Evolutionary conservation across 2,329 filamentous ascomycete species (phyloP).

Genomic region (Hypoxylon sp.): DNA sequence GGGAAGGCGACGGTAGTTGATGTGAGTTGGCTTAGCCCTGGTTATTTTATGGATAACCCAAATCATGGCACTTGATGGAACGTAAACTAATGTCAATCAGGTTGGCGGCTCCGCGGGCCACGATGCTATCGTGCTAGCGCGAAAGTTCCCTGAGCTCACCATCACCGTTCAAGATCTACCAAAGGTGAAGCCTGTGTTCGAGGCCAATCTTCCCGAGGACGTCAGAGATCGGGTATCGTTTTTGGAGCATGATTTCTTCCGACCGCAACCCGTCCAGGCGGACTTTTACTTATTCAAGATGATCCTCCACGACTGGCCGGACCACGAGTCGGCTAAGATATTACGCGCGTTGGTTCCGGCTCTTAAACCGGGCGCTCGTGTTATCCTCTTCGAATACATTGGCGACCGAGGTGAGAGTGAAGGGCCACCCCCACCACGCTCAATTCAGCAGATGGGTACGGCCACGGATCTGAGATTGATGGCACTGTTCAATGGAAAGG

Average conservation of each 20-base stretch:
- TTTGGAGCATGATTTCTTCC: slow-evolving; percentile 56
- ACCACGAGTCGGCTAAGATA: slow-evolving; percentile 57
- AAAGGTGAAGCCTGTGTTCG: slow-evolving; percentile 53
- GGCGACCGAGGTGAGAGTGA: slow-evolving; percentile 51
- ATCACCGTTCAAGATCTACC: slow-evolving; percentile 61
- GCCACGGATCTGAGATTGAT: slow-evolving; percentile 64
- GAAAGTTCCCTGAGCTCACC: slow-evolving; percentile 56
- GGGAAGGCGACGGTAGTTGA: slow-evolving; percentile 57
- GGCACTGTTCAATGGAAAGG: slow-evolving; percentile 62
- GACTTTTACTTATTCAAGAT: slow-evolving; percentile 66
- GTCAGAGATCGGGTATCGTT: slow-evolving; percentile 54
- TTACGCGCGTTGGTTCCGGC: slow-evolving; percentile 58
- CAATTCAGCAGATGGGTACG: slow-evolving; percentile 56
- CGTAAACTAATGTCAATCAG: slow-evolving; percentile 43
- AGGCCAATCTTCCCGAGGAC: slow-evolving; percentile 53
- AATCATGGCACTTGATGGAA: background rate
- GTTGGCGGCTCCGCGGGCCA: slow-evolving; percentile 60
- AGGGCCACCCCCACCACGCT: slow-evolving; percentile 50
- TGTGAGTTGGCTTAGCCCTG: slow-evolving; percentile 49
- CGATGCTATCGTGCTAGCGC: slow-evolving; percentile 57
- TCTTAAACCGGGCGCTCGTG: slow-evolving; percentile 58
- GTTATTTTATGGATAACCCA: background rate
- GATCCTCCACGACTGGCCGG: slow-evolving; percentile 69
- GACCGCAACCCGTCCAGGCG: slow-evolving; percentile 55
- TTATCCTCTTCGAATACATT: slow-evolving; percentile 57